Evolutionary conservation across 306 rosid genomes (phyloP), one percentile per base, ranked within the genome.

Genomic region (Canavalia ensiformis): DNA sequence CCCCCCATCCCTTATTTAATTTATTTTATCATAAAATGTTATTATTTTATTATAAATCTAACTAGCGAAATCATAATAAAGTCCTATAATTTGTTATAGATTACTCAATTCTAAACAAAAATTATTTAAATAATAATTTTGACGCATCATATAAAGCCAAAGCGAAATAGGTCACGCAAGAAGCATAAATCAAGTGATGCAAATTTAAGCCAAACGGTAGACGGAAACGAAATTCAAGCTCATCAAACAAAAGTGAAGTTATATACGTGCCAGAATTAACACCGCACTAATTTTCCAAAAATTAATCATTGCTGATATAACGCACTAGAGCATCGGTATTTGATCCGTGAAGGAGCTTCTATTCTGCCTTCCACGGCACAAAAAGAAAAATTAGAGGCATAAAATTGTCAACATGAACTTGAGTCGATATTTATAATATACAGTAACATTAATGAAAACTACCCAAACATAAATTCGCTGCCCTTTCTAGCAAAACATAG

Each of bases 401-500:
- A 18, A 33, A 77, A 73, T 73, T 80, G 63, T 80, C 18, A 81
- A 86, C 79, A 86, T 65, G 30, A 86, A 66, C 68, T 69, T 30
- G 51, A 8, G 63, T 28, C 84, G 56, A 74, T 57, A 74, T 77
- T 76, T 58, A 81, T 84, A 65, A 78, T 76, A 83, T 82, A 82
- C 88, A 75, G 66, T 66, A 80, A 59, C 68, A 54, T 80, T 31
- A 35, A 68, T 9, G 55, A 78, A 86, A 83, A 73, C 87, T 78
- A 87, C 75, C 82, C 81, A 51, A 70, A 59, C 82, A 54, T 65
- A 60, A 77, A 78, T 74, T 64, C 81, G 60, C 77, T 41, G 75
- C 77, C 75, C 80, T 72, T 63, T 57, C 88, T 78, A 78, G 84
- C 82, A 82, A 67, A 74, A 76, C 87, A 59, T 57, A 66, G 67